phyloP scores from a whole-genome alignment of 23 red algal species.

The Agarophyton chilense region DNA sequence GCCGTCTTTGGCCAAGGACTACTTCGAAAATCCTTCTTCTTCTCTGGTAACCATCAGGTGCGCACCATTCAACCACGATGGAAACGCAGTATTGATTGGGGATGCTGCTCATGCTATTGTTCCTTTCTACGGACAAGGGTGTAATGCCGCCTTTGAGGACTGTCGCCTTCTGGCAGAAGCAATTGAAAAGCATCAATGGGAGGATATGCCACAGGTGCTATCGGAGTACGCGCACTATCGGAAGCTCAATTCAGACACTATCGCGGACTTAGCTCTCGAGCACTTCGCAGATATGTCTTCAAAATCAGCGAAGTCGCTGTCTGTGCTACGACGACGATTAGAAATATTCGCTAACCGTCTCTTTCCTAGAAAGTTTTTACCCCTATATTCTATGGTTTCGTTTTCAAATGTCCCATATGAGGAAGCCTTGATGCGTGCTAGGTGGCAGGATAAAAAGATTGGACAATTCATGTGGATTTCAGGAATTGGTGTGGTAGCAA shows the following conservation, averaged over 20 bases:
- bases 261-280: slow-evolving; percentile 89
- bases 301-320: slow-evolving; percentile 64
- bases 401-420: slow-evolving; percentile 95
- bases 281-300: slow-evolving; percentile 96
- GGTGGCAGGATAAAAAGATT: slow-evolving; percentile 46
- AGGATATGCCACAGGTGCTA: slow-evolving; percentile 37
- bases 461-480: background rate
- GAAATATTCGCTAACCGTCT: slow-evolving; percentile 67
- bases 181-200: slow-evolving; percentile 36
- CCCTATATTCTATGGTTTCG: slow-evolving; percentile 90
- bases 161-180: slow-evolving; percentile 72
- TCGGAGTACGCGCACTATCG: slow-evolving; percentile 55
- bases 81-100: slow-evolving; percentile 80
- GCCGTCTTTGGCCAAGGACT: slow-evolving; percentile 74
- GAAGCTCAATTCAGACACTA: slow-evolving; percentile 81
- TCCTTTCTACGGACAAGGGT: slow-evolving; percentile 99
- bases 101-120: slow-evolving; percentile 99
- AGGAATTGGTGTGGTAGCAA: background rate
- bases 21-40: slow-evolving; percentile 63
- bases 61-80: slow-evolving; percentile 80
- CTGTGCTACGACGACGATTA: slow-evolving; percentile 61
- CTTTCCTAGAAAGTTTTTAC: slow-evolving; percentile 75
- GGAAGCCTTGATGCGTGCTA: slow-evolving; percentile 55
- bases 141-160: slow-evolving; percentile 96
- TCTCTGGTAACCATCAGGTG: slow-evolving; percentile 84